Percentiles rank a stretch among this genome's conserved stretches.
Conservation (phyloP, 2,329 filamentous ascomycete species). For the Pseudogymnoascus sp. region DNA sequence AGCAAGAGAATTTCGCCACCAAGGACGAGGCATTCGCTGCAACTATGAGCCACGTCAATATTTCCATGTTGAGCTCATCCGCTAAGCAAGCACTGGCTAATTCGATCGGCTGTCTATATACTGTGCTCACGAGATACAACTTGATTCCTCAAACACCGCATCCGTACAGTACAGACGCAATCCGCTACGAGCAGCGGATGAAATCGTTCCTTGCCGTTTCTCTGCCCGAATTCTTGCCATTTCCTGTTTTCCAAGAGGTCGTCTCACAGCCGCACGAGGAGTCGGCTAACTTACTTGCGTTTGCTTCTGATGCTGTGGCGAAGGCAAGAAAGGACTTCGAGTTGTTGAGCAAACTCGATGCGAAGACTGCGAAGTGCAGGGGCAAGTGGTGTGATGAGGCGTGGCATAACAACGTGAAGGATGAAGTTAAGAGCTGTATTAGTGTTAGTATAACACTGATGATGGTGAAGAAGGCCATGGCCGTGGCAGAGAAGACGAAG, state of each 20-base stretch:
- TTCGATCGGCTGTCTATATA: slow-evolving; percentile 44
- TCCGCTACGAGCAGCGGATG: slow-evolving; percentile 62
- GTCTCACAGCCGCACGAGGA: slow-evolving; percentile 35
- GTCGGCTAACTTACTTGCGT: slow-evolving; percentile 27
- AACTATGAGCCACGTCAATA: slow-evolving; percentile 48
- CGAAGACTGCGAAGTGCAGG: slow-evolving; percentile 46
- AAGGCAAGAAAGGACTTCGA: slow-evolving; percentile 47
- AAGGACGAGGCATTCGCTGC: slow-evolving; percentile 39
- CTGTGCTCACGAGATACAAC: slow-evolving; percentile 35
- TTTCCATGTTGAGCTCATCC: slow-evolving; percentile 56
- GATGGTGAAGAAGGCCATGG: slow-evolving; percentile 49
- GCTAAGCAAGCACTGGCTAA: slow-evolving; percentile 49
- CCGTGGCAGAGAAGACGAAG: slow-evolving; percentile 25
- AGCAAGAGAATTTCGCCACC: slow-evolving; percentile 14
- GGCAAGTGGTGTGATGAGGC: slow-evolving; percentile 45
- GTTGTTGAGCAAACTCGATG: slow-evolving; percentile 43
- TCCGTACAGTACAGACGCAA: slow-evolving; percentile 47
- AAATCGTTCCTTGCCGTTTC: slow-evolving; percentile 57
- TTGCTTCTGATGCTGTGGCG: slow-evolving; percentile 28
- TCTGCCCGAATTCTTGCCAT: slow-evolving; percentile 49
- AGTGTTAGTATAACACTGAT: slow-evolving; percentile 58
- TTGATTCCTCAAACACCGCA: slow-evolving; percentile 33
- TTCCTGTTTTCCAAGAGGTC: slow-evolving; percentile 41
- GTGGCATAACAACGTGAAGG: slow-evolving; percentile 53
- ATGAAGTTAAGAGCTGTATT: slow-evolving; percentile 62